A percentile compares a stretch with the other conserved stretches of the same genome.
These are phyloP conservation scores for Wickerhamiella siamensis DNA, from an alignment of 805 yeast species.

Conservation along the genomic window DNA sequence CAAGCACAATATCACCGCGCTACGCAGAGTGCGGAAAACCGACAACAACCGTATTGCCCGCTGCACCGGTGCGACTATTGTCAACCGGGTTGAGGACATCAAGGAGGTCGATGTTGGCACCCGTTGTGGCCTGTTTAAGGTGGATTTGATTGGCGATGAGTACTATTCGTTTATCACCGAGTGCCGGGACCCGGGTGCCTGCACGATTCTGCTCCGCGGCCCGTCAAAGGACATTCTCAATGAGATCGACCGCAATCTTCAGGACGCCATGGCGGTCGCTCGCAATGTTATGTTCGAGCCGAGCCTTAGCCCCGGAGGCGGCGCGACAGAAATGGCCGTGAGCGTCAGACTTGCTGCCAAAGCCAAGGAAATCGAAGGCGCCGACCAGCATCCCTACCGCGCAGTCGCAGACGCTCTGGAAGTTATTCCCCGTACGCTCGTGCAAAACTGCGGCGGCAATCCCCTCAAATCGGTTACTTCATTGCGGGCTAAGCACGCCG, in stretches of 20 bases:
- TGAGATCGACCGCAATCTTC: constrained; percentile 92
- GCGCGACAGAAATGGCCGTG: constrained; percentile 99
- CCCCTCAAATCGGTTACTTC: constrained; percentile 81
- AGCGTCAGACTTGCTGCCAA: constrained; percentile 74
- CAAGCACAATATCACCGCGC: constrained; percentile 82
- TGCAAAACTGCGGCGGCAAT: constrained; percentile 96
- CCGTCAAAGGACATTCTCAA: constrained; percentile 93
- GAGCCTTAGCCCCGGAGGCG: constrained; percentile 93
- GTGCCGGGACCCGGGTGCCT: constrained; percentile 79
- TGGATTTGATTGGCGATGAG: constrained; percentile 94
- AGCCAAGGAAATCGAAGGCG: constrained; percentile 86
- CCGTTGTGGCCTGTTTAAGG: constrained; percentile 78
- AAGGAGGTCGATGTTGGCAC: constrained; percentile 83
- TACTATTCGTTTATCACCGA: constrained; percentile 75
- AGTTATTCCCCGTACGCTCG: constrained; percentile 92
- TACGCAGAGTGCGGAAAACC: constrained; percentile 88
- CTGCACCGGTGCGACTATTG: constrained; percentile 95
- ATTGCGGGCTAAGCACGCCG: constrained; percentile 91
- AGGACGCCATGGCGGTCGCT: constrained; percentile 97
- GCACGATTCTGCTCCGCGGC: constrained; percentile 85
- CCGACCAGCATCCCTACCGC: constrained; percentile 96
- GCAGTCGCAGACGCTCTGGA: constrained; percentile 98
- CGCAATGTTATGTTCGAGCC: constrained; percentile 93
- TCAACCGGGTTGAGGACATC: constrained; percentile 87
- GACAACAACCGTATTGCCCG: constrained; percentile 94